A percentile compares a stretch with the other conserved stretches of the same genome.
Conservation (phyloP, 352 stramenopile species). For the Blastocystis sp. region DNA sequence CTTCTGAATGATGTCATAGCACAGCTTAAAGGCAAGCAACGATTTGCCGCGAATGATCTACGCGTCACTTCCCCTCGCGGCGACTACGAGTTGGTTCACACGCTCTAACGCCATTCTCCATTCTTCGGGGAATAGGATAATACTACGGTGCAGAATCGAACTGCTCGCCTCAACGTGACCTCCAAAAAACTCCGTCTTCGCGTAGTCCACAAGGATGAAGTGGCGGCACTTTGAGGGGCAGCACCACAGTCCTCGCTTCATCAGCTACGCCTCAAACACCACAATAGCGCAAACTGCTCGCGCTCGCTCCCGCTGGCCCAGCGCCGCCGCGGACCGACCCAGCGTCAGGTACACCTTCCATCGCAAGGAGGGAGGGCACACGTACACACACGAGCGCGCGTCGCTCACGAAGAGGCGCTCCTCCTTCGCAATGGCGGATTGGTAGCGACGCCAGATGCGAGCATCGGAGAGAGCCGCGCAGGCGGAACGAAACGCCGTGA, state of each 20-base stretch:
- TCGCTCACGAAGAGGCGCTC: background rate
- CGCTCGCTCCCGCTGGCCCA: background rate
- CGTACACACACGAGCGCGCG: background rate
- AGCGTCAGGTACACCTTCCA: constrained; percentile 29
- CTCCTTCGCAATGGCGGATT: background rate
- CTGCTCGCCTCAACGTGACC: background rate
- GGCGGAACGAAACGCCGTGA: background rate
- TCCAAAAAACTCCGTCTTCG: constrained; percentile 15
- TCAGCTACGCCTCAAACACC: constrained; percentile 17
- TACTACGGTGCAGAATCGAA: background rate
- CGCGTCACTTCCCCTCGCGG: background rate
- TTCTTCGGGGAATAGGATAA: constrained; percentile 33
- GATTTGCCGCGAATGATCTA: background rate
- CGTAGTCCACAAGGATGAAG: constrained; percentile 5
- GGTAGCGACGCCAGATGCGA: background rate
- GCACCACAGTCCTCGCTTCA: constrained; percentile 1
- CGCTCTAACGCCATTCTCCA: constrained; percentile 30
- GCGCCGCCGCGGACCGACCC: background rate
- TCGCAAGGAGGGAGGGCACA: background rate
- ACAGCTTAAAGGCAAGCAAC: background rate
- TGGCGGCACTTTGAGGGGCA: constrained; percentile 23
- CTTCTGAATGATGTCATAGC: background rate
- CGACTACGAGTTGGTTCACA: background rate
- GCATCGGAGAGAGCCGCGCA: background rate
- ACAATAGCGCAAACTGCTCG: background rate